phyloP scores from a whole-genome alignment of 768 basidiomycete species.

The Suillus clintonianus region DNA sequence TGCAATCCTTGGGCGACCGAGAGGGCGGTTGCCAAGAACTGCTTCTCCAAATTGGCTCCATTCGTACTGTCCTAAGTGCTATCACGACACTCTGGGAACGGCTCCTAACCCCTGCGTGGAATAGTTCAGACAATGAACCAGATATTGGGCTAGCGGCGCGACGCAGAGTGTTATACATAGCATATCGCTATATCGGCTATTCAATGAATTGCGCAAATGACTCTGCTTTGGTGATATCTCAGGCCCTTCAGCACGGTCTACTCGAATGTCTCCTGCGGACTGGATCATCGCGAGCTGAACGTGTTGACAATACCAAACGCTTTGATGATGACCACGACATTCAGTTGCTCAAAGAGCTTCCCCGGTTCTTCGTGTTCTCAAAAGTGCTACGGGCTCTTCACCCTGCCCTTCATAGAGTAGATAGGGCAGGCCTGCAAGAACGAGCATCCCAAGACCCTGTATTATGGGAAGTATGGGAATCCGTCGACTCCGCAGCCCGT shows the following conservation, averaged over 20 bases:
- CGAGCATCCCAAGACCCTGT: neutral
- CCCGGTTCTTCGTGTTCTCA: neutral
- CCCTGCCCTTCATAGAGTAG: slow-evolving; percentile 2
- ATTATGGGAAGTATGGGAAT: neutral
- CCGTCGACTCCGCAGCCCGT: neutral
- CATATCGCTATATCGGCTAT: slow-evolving; percentile 7
- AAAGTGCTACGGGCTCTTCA: slow-evolving; percentile 4
- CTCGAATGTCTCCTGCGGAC: slow-evolving; percentile 5
- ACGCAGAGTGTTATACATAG: slow-evolving; percentile 6
- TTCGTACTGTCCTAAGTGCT: slow-evolving; percentile 5
- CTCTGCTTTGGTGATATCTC: neutral
- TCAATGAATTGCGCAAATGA: slow-evolving; percentile 7
- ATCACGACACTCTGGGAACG: neutral
- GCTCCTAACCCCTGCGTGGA: slow-evolving; percentile 1
- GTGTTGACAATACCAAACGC: slow-evolving; percentile 1
- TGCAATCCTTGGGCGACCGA: neutral
- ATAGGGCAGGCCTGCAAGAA: neutral
- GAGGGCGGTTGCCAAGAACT: neutral
- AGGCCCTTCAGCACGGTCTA: slow-evolving; percentile 3
- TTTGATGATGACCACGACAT: slow-evolving; percentile 6
- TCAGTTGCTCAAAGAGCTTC: slow-evolving; percentile 5
- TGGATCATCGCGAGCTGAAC: slow-evolving; percentile 1
- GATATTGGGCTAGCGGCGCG: slow-evolving; percentile 4
- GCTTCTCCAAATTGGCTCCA: slow-evolving; percentile 1
- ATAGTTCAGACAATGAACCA: slow-evolving; percentile 4